Evolutionary conservation across 495 filamentous ascomycete genomes (phyloP), one percentile per base, ranked within the genome.

Genomic region (Neurospora tetrasperma): DNA sequence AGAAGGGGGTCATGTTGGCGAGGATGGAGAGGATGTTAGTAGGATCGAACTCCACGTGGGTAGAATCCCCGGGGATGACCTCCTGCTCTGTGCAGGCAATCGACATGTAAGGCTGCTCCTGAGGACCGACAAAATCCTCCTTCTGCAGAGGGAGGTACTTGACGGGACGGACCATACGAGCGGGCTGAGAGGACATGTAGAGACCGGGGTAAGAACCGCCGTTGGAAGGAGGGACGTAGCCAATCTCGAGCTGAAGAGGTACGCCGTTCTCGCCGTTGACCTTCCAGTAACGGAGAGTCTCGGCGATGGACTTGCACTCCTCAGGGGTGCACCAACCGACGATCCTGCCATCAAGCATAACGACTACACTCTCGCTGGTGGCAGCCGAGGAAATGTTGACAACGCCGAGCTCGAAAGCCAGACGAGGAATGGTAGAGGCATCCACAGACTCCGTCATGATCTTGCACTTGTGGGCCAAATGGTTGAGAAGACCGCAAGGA

Each of bases 1-100:
- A 97, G 83, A 98, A 99, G 14, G 96, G 96, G 3, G 96, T 99
- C 92, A 97, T 95, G 84, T 98, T 99, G 75, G 96, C 96, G 68
- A 99, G 86, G 75, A 99, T 99, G 23, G 95, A 98, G 70, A 99
- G 89, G 73, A 99, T 98, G 79, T 98, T 96, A 71, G 95, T 98
- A 14, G 96, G 96, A 73, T 94, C 91, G 78, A 90, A 94, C 82
- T 99, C 96, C 39, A 98, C 94, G 78, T 99, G 96, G 12, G 93
- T 96, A 9, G 93, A 93, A 73, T 94, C 88, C 42, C 93, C 93
- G 8, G 92, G 89, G n/a, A 90, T 86, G 75, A 98, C 88, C 79
- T 99, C 96, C 43, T 87, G 85, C 69, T 94, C 89, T 10, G 90
- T 89, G 77, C 93, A 94, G 66, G 96, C 95, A 80, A 98, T 96